Evolutionary conservation across 2,329 filamentous ascomycete genomes (phyloP), one percentile per base, ranked within the genome.

Genomic region (Phyllosticta ampelicida): DNA sequence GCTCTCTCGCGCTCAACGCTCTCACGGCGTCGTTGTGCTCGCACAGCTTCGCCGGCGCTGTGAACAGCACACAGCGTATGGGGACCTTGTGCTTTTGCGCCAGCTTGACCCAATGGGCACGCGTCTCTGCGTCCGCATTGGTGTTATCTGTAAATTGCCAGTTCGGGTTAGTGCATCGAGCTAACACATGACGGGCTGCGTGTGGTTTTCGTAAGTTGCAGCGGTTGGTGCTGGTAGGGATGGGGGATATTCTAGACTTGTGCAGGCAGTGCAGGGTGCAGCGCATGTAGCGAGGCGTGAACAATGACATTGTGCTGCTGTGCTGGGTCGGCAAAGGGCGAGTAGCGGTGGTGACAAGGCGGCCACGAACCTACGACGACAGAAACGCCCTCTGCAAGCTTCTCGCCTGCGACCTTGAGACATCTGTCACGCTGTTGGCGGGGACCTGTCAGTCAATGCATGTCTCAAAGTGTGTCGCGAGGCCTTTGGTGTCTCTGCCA

Each of bases 1-100:
- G 36, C 36, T 44, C 36, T 13, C 36, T 44, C 36, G 36, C 69
- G 61, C 78, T 81, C 63, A 91, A 75, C 1, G 90, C 83, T 61
- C 94, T 82, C 53, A 95, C 88, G 1, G 82, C 83, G 68, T 95
- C 88, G 68, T 99, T 99, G 74, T 99, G 94, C 69, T 90, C 84
- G 70, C 82, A 84, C 9, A 96, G 70, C 50, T 81, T 78, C 23
- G 84, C 71, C 0, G 85, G 78, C 11, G 90, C 86, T 55, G 85
- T 87, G 75, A 99, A 94, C 72, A 87, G 86, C 9, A 97, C 78
- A 67, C 92, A 95, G 52, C 92, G 86, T 64, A 96, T 87, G 1
- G 88, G 86, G 1, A 95, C 78, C 3, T 81, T 76, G 66, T 83
- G 75, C 65, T 86, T 86, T 62, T 79, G 80, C 18, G 90, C 90